phyloP scores from a whole-genome alignment of 2,329 filamentous ascomycete genomes.

The Fusarium concolor region DNA sequence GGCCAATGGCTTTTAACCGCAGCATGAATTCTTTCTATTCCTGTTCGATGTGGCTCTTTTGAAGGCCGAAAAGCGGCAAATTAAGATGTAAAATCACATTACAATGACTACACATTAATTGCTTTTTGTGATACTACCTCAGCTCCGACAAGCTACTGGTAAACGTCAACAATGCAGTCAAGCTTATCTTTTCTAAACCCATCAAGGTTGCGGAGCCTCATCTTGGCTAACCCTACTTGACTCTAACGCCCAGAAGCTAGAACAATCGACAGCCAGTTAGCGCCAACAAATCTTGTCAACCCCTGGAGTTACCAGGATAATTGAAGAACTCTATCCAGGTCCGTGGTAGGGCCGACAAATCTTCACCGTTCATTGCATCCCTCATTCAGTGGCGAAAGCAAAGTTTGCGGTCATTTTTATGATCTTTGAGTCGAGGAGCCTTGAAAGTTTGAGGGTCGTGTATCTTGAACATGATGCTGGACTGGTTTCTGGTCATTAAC shows the following conservation, averaged over 20 bases:
- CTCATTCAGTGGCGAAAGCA: slow-evolving; percentile 2
- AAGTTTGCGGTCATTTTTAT: neutral
- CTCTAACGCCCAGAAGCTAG: slow-evolving; percentile 28
- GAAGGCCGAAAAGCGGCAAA: neutral
- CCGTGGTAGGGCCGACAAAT: slow-evolving; percentile 34
- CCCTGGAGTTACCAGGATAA: slow-evolving; percentile 25
- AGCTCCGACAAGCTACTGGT: neutral
- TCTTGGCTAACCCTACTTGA: slow-evolving; percentile 23
- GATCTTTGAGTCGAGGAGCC: neutral
- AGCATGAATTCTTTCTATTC: neutral
- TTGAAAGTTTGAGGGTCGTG: neutral
- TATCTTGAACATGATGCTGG: neutral
- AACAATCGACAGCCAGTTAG: slow-evolving; percentile 31
- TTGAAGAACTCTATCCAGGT: slow-evolving; percentile 26
- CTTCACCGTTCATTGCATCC: slow-evolving; percentile 24
- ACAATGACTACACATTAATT: neutral
- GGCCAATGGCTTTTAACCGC: neutral
- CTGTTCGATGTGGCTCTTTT: neutral
- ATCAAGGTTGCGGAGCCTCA: slow-evolving; percentile 23
- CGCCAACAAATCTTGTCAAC: slow-evolving; percentile 14
- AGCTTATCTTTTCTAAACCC: slow-evolving; percentile 13
- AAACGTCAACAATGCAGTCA: neutral
- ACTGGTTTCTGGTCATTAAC: neutral
- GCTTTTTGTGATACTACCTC: neutral
- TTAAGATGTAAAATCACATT: neutral